These are phyloP conservation scores for Dissoconium aciculare DNA, from an alignment of 2,329 filamentous ascomycete genomes.

Conservation along the genomic window DNA sequence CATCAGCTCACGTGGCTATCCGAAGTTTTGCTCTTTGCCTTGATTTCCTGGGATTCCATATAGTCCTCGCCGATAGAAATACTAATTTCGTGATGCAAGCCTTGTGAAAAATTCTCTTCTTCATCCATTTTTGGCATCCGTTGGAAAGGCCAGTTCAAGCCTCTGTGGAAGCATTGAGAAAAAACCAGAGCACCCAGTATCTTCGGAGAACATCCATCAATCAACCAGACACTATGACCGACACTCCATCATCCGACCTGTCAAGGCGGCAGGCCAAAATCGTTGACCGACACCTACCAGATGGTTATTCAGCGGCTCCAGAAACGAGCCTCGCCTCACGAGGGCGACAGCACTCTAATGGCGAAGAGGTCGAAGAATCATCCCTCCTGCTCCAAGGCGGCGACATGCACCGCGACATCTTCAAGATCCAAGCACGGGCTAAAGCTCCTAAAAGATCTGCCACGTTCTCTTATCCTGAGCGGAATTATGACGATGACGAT, in stretches of 20 bases:
- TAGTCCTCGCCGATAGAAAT: too few species aligned
- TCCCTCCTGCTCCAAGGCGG: constrained; percentile 60
- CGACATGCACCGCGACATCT: constrained; percentile 65
- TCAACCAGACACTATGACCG: too few species aligned
- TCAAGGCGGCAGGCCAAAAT: constrained; percentile 19
- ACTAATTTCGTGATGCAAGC: too few species aligned
- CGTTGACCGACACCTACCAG: constrained; percentile 22
- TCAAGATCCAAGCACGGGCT: constrained; percentile 51
- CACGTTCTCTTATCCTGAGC: constrained; percentile 44
- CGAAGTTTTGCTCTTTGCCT: too few species aligned
- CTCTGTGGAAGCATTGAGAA: too few species aligned
- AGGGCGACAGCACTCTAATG: constrained; percentile 3
- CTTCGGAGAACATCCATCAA: too few species aligned
- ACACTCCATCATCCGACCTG: constrained; percentile 13
- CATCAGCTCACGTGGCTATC: too few species aligned
- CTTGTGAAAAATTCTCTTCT: too few species aligned
- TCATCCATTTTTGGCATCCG: too few species aligned
- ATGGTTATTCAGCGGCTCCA: constrained; percentile 22
- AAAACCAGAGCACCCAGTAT: too few species aligned
- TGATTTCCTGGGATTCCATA: too few species aligned
- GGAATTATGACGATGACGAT: constrained; percentile 4
- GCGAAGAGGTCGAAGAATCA: constrained; percentile 27
- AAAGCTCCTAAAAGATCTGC: constrained; percentile 39
- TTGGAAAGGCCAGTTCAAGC: too few species aligned
- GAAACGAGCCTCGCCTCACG: constrained; percentile 15